Base-by-base conservation (phyloP, 1,139 yeast species). In the Kurtzmaniella natalensis region DNA sequence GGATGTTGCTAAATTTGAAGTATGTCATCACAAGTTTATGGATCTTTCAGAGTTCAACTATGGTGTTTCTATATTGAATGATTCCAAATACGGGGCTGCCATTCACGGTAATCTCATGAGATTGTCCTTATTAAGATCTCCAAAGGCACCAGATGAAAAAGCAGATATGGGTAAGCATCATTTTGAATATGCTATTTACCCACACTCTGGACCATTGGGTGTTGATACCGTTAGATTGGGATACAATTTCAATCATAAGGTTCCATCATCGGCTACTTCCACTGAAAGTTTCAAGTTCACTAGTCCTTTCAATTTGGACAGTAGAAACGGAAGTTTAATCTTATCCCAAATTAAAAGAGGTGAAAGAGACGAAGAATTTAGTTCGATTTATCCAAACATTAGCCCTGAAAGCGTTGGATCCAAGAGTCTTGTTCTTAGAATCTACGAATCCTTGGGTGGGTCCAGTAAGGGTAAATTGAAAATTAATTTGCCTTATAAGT, bases 1-100 rank as follows among this genome's bases (percentile, higher is more conserved):
- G 97, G 98, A 89, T 52, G 82, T 81, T 27, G 97, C 97, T 40
- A 88, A 88, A 58, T 92, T 92, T 58, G 98, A 92, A 59, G 96
- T 88, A 15, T 86, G 96, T 47, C 89, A 84, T 49, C 97, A 92
- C 59, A 85, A 86, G 53, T 92, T 87, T 64, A 89, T 94, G 53
- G 97, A 92, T 54, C 78, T 85, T 50, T 82, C 94, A 24, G 97
- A 87, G 50, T 76, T 66, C 56, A 76, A 76, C 41, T 88, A 86
- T 51, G 97, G 97, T 50, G 95, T 88, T n/a, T 73, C 94, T 0
- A 61, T 92, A 18, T 56, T 92, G 49, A 92, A 89, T 55, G 81
- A 87, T 58, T 73, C 80, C 55, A 92, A 92, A 59, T 92, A 88
- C 50, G 97, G 97, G 10, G 94, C 86, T 43, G 74, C 94, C 1